Percentiles rank a stretch among this genome's conserved stretches.
These are phyloP conservation scores for Penicillium sp. DNA, from an alignment of 2,329 filamentous ascomycete species.

Conservation along the genomic window DNA sequence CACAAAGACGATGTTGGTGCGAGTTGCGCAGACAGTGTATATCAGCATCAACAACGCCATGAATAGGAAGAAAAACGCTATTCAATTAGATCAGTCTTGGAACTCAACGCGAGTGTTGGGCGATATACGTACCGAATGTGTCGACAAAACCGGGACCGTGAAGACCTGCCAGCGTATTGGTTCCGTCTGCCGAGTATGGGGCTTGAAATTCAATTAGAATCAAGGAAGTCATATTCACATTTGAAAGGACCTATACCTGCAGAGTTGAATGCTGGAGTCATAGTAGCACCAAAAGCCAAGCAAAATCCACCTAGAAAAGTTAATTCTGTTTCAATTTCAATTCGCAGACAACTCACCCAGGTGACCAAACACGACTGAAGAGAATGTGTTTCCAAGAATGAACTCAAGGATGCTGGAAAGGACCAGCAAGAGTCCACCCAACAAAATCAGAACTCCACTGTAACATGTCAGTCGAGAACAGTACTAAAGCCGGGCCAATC, in stretches of 20 bases:
- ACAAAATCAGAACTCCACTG: conserved; percentile 50
- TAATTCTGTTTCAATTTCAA: neutral
- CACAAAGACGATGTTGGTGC: conserved; percentile 71
- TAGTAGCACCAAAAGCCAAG: conserved; percentile 56
- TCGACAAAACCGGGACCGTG: conserved; percentile 22
- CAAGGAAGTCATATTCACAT: conserved; percentile 14
- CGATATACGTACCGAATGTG: conserved; percentile 20
- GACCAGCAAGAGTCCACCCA: conserved; percentile 56
- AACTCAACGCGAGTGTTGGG: neutral
- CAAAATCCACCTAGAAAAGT: conserved; percentile 49
- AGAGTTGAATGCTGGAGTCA: conserved; percentile 56
- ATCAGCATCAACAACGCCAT: conserved; percentile 68
- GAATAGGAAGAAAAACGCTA: conserved; percentile 61
- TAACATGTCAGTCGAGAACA: neutral
- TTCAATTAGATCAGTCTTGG: neutral
- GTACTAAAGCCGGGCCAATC: too few relatives aligned
- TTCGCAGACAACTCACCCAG: conserved; percentile 41
- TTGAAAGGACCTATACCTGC: conserved; percentile 41
- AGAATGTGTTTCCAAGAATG: conserved; percentile 60
- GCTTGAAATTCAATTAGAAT: conserved; percentile 8
- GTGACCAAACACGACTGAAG: conserved; percentile 57
- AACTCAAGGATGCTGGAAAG: conserved; percentile 58
- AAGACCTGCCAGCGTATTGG: conserved; percentile 20
- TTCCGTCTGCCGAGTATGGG: conserved; percentile 27
- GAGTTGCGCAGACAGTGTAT: conserved; percentile 68